These are phyloP conservation scores for Candida glaebosa DNA, from an alignment of 805 yeast species.

Conservation along the genomic window DNA sequence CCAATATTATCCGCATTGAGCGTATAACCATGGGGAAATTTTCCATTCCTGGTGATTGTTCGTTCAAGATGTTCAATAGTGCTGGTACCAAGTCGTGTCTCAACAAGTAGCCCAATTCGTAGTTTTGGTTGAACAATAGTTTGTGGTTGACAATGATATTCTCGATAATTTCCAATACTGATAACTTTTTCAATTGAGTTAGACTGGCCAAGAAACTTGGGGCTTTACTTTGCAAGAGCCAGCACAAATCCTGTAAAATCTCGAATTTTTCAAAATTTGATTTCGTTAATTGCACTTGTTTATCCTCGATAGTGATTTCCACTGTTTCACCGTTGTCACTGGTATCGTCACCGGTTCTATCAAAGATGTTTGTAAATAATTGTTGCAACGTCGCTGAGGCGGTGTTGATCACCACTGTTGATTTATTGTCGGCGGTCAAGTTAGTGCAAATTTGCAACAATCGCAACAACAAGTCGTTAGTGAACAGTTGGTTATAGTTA, in stretches of 20 bases:
- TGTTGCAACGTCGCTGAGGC: constrained; percentile 94
- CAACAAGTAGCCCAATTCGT: constrained; percentile 63
- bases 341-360: constrained; percentile 46
- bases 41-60: constrained; percentile 38
- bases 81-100: constrained; percentile 73
- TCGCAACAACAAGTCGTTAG: constrained; percentile 53
- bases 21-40: constrained; percentile 72
- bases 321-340: constrained; percentile 4
- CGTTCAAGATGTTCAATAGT: constrained; percentile 56
- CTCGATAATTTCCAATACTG: constrained; percentile 82
- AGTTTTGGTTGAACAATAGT: constrained; percentile 50
- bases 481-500: constrained; percentile 53
- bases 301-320: constrained; percentile 38
- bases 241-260: constrained; percentile 71
- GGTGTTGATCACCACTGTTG: constrained; percentile 78
- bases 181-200: constrained; percentile 51
- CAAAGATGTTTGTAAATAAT: constrained; percentile 73
- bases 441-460: constrained; percentile 67
- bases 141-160: constrained; percentile 67
- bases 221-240: constrained; percentile 54
- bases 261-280: constrained; percentile 67
- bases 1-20: constrained; percentile 64
- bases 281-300: constrained; percentile 41
- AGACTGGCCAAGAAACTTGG: constrained; percentile 51
- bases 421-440: constrained; percentile 64